phyloP scores from a whole-genome alignment of 306 rosid genomes.

The Begonia loranthoides region DNA sequence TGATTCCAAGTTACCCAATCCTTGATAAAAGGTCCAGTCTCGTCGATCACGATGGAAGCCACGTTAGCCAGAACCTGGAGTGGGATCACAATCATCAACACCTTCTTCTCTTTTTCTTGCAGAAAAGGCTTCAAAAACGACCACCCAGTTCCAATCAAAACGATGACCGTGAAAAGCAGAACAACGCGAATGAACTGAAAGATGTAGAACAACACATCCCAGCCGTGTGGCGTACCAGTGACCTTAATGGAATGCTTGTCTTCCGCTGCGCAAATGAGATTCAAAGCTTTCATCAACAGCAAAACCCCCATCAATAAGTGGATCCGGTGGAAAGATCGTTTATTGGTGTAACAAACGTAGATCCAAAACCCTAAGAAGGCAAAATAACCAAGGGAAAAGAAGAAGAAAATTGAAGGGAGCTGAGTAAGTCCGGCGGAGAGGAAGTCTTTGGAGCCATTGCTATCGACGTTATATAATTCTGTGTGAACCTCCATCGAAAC shows the following conservation, averaged over 20 bases:
- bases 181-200: constrained; percentile 4
- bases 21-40: constrained; percentile 2
- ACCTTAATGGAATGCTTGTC: constrained; percentile 1
- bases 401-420: constrained; percentile 41
- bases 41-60: constrained; percentile 2
- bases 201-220: constrained; percentile 7
- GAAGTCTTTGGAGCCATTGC: constrained; percentile 29
- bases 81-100: constrained; percentile 8
- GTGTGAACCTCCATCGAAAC: constrained; percentile 59
- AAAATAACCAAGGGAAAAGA: constrained; percentile 36
- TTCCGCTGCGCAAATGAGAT: constrained; percentile 8
- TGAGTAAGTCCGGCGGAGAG: constrained; percentile 69
- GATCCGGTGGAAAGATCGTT: not conserved
- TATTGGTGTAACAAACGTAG: constrained; percentile 15
- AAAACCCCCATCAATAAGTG: constrained; percentile 6
- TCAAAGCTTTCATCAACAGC: constrained; percentile 6
- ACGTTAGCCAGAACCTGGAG: constrained; percentile 10
- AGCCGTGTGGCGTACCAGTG: constrained; percentile 9
- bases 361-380: constrained; percentile 44
- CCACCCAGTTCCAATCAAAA: constrained; percentile 8
- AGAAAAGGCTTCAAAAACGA: constrained; percentile 9
- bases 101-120: constrained; percentile 12
- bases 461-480: constrained; percentile 42
- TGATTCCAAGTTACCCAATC: constrained; percentile 4
- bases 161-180: constrained; percentile 13